Conservation (phyloP, 2,329 filamentous ascomycete species). For the Cytospora leucostoma region DNA sequence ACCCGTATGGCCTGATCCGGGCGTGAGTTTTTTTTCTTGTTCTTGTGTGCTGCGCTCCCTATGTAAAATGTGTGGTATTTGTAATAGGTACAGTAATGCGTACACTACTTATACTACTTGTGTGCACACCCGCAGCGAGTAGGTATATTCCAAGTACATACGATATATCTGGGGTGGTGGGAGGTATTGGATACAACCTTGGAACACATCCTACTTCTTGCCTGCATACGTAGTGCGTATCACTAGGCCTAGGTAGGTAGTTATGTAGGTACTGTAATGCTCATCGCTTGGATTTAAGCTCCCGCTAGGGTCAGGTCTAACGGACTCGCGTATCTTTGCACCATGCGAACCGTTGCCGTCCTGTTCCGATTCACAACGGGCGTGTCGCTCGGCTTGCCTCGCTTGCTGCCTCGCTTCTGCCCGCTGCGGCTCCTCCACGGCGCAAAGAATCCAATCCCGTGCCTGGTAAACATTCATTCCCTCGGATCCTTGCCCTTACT, state of each 20-base stretch:
- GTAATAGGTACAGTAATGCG: too few relatives aligned
- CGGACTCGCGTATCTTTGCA: slow-evolving; percentile 28
- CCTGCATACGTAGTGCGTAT: background rate
- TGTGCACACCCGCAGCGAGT: too few relatives aligned
- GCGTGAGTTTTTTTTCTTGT: background rate
- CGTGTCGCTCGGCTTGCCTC: slow-evolving; percentile 19
- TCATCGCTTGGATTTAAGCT: slow-evolving; percentile 22
- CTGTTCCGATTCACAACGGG: slow-evolving; percentile 8
- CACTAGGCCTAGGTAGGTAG: background rate
- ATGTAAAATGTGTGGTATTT: too few relatives aligned
- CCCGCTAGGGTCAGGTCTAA: slow-evolving; percentile 24
- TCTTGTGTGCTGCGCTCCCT: too few relatives aligned
- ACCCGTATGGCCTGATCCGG: background rate
- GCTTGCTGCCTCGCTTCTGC: slow-evolving; percentile 18
- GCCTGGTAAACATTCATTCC: background rate
- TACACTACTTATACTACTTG: too few relatives aligned
- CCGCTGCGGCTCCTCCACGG: background rate
- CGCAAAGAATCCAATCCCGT: background rate
- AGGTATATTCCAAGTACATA: too few relatives aligned
- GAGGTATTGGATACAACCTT: background rate
- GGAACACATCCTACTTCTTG: background rate
- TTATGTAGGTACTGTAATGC: background rate
- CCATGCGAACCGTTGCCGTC: slow-evolving; percentile 22
- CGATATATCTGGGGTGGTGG: too few relatives aligned
- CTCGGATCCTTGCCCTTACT: background rate